Percentiles rank a stretch among this genome's conserved stretches.
Evolutionary conservation across 352 stramenopile species (phyloP).

Genomic region (Globisporangium parvum): DNA sequence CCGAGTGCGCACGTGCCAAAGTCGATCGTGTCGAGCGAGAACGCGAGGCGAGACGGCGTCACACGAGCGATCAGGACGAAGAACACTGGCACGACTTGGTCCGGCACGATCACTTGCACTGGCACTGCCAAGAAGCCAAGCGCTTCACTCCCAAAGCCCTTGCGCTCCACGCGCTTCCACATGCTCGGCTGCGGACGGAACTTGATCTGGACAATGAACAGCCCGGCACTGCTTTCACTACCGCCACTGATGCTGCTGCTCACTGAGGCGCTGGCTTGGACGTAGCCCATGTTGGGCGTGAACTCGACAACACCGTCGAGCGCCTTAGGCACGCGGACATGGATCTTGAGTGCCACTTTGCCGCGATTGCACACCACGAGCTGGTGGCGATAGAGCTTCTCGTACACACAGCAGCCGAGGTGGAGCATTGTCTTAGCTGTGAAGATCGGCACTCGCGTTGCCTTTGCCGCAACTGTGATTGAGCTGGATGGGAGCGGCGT

Average conservation of each 20-base stretch:
- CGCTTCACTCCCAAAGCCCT: constrained; percentile 31
- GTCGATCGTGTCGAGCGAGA: constrained; percentile 16
- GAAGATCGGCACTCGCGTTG: constrained; percentile 43
- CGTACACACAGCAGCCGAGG: constrained; percentile 81
- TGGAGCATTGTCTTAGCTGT: constrained; percentile 37
- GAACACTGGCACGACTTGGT: constrained; percentile 42
- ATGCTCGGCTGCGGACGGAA: constrained; percentile 50
- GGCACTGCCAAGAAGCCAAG: constrained; percentile 39
- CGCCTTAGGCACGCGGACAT: constrained; percentile 60
- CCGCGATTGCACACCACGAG: constrained; percentile 81
- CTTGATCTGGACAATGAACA: constrained; percentile 63
- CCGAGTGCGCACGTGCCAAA: constrained; percentile 37
- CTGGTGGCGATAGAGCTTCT: constrained; percentile 83
- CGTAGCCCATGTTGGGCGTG: constrained; percentile 78
- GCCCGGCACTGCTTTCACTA: constrained; percentile 11
- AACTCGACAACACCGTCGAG: constrained; percentile 72
- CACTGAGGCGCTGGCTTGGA: constrained; percentile 35
- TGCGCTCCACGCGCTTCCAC: constrained; percentile 36
- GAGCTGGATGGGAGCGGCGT: constrained; percentile 5
- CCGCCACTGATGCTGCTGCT: background rate
- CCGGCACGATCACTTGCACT: constrained; percentile 49
- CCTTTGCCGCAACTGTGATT: constrained; percentile 20
- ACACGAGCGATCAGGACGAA: constrained; percentile 30
- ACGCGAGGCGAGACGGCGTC: constrained; percentile 13
- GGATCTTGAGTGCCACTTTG: constrained; percentile 81